A percentile compares a stretch with the other conserved stretches of the same genome.
Conservation (phyloP, 2,329 filamentous ascomycete genomes). For the Trichothecium roseum region DNA sequence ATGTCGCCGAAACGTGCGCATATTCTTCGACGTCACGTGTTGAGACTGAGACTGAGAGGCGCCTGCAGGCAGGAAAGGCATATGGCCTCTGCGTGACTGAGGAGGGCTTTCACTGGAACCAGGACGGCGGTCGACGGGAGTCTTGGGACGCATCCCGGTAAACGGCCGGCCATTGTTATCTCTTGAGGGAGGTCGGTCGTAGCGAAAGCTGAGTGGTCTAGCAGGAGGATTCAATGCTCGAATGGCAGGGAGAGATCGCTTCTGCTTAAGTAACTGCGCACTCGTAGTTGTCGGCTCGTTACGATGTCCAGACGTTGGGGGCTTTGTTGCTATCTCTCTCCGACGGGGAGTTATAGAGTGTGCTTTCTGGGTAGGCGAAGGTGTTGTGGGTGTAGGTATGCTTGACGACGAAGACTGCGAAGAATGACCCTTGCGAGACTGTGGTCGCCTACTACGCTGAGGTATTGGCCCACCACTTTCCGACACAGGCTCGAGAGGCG, state of each 20-base stretch:
- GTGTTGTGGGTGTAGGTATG: slow-evolving; percentile 49
- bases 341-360: slow-evolving; percentile 51
- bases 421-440: slow-evolving; percentile 59
- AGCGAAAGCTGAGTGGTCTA: slow-evolving; percentile 35
- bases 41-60: slow-evolving; percentile 65
- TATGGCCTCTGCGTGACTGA: slow-evolving; percentile 37
- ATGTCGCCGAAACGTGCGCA: slow-evolving; percentile 65
- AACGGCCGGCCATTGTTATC: slow-evolving; percentile 40
- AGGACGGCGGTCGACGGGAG: slow-evolving; percentile 55
- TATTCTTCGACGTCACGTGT: slow-evolving; percentile 61
- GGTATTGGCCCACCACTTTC: slow-evolving; percentile 70
- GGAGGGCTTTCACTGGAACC: slow-evolving; percentile 36
- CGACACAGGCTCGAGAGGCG: slow-evolving; percentile 79
- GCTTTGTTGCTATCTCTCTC: slow-evolving; percentile 45
- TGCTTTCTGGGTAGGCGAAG: slow-evolving; percentile 41
- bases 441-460: slow-evolving; percentile 48
- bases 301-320: slow-evolving; percentile 42
- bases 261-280: slow-evolving; percentile 53
- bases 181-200: slow-evolving; percentile 50
- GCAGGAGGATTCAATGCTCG: slow-evolving; percentile 38
- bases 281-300: slow-evolving; percentile 55
- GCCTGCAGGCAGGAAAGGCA: slow-evolving; percentile 74
- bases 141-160: slow-evolving; percentile 53
- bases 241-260: slow-evolving; percentile 54
- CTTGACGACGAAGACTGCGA: slow-evolving; percentile 58